Evolutionary conservation across 129 eudicot genomes (phyloP).

Genomic region (Heracleum sosnowskyi): DNA sequence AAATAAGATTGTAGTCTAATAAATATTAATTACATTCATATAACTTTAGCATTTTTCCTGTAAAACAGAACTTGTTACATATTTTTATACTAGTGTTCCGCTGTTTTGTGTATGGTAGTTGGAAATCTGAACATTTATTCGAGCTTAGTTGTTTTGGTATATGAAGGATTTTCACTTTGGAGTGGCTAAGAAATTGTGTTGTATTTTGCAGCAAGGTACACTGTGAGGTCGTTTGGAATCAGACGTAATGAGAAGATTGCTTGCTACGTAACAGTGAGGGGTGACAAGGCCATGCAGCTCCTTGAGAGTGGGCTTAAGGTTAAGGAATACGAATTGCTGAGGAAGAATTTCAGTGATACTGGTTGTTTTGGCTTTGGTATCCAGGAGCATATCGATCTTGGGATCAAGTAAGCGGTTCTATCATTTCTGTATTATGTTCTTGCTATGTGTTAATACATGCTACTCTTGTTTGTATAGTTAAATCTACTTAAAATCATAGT

Average conservation of each 20-base stretch:
- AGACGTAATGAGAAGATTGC: constrained; percentile 9
- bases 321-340: constrained; percentile 2
- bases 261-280: not conserved
- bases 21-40: not conserved
- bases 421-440: not conserved
- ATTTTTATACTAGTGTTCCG: too few species aligned
- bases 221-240: constrained; percentile 2
- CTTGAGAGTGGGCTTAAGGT: constrained; percentile 4
- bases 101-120: too few species aligned
- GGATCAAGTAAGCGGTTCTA: not conserved
- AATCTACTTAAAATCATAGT: too few species aligned
- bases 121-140: not conserved
- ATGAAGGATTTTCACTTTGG: not conserved
- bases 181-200: not conserved
- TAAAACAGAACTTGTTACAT: too few species aligned
- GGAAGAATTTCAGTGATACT: constrained; percentile 5
- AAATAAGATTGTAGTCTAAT: too few species aligned
- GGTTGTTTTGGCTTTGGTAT: constrained; percentile 10
- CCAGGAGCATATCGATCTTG: constrained; percentile 8
- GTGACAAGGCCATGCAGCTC: constrained; percentile 6
- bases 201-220: not conserved
- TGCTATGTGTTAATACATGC: not conserved
- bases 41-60: not conserved
- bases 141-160: not conserved
- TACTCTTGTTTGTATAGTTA: not conserved